Evolutionary conservation across 352 stramenopile species (phyloP).

Genomic region (Thraustochytrium striatum): DNA sequence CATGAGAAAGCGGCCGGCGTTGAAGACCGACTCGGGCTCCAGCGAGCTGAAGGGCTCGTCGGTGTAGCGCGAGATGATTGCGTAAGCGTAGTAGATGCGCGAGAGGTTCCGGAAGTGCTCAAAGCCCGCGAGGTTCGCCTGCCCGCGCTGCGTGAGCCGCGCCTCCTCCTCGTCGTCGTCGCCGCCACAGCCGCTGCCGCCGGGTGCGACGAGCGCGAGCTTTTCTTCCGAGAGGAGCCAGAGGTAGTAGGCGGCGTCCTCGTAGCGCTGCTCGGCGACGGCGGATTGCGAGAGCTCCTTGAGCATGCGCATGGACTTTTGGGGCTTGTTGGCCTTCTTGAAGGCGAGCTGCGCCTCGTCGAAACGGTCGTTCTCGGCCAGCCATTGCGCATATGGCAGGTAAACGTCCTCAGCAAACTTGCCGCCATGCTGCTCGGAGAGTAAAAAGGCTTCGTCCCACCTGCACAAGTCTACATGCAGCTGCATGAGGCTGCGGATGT

Average conservation of each 20-base stretch:
- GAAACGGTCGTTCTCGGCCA: constrained; percentile 82
- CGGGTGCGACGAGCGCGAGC: constrained; percentile 57
- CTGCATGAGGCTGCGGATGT: constrained; percentile 66
- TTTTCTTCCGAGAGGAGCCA: constrained; percentile 80
- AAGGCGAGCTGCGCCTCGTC: constrained; percentile 86
- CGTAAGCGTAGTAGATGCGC: constrained; percentile 79
- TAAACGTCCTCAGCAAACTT: constrained; percentile 78
- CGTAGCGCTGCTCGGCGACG: constrained; percentile 78
- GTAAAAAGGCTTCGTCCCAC: constrained; percentile 82
- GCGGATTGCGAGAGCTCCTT: constrained; percentile 63
- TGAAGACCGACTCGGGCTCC: constrained; percentile 82
- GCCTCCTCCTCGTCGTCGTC: not conserved
- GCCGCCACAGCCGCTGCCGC: not conserved
- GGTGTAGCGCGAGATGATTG: constrained; percentile 78
- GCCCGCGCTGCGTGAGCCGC: not conserved
- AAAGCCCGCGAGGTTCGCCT: not conserved
- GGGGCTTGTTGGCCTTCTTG: constrained; percentile 66
- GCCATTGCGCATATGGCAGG: constrained; percentile 84
- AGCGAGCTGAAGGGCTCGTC: constrained; percentile 87
- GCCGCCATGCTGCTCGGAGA: constrained; percentile 71
- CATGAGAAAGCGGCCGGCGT: constrained; percentile 80
- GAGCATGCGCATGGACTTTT: constrained; percentile 76
- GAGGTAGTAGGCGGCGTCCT: constrained; percentile 85
- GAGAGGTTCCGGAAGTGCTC: constrained; percentile 58
- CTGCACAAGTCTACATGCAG: constrained; percentile 81